Conservation (phyloP, 2,329 filamentous ascomycete genomes). For the Bipolaris sorokiniana region DNA sequence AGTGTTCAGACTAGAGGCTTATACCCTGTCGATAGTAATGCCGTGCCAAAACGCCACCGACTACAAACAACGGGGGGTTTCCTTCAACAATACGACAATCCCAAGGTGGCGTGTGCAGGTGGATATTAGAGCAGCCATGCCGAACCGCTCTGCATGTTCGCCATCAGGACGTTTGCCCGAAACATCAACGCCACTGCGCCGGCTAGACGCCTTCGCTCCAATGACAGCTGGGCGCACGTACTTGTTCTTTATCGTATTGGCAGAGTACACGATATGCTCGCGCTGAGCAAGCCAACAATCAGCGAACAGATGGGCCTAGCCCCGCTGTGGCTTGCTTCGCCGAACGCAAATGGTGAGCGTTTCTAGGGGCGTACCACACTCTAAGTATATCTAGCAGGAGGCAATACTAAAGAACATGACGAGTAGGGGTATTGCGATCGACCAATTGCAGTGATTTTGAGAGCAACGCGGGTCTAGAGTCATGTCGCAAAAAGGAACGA, state of each 20-base stretch:
- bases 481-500: not conserved
- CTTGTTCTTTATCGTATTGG: not conserved
- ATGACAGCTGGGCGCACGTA: not conserved
- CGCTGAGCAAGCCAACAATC: not conserved
- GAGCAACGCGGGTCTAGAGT: not conserved
- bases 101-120: not conserved
- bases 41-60: conserved; percentile 5
- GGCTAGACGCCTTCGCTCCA: not conserved
- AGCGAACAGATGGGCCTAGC: conserved; percentile 3
- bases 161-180: not conserved
- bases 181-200: conserved; percentile 1
- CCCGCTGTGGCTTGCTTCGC: conserved; percentile 9
- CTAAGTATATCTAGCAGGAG: too few relatives aligned
- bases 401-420: not conserved
- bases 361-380: not conserved
- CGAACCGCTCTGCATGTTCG: conserved; percentile 10
- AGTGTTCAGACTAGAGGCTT: conserved; percentile 8
- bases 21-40: not conserved
- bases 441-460: not conserved
- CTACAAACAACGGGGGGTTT: not conserved
- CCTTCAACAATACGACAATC: not conserved
- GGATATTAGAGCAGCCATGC: conserved; percentile 1
- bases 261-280: not conserved
- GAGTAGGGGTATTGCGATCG: not conserved
- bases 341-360: not conserved